Conservation (phyloP, 768 basidiomycete genomes). For the Boletus eberwhitei region DNA sequence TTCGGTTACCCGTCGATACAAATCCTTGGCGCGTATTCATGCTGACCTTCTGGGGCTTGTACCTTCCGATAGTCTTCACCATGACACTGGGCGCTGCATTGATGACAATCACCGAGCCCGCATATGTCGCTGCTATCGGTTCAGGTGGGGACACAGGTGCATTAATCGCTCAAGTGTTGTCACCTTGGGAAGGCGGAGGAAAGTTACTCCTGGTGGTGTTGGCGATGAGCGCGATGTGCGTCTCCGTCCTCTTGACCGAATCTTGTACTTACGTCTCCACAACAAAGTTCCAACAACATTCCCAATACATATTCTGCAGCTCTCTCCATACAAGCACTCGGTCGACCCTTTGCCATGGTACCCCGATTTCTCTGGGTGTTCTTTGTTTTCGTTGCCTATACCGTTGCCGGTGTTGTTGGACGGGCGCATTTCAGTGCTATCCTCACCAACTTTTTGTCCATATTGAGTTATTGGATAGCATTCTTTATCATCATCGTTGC, state of each 20-base stretch:
- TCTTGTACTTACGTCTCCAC: background rate
- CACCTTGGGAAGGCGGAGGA: slow-evolving; percentile 42
- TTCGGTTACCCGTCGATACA: slow-evolving; percentile 44
- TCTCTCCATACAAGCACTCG: slow-evolving; percentile 44
- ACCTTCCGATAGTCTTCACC: slow-evolving; percentile 44
- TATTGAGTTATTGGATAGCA: slow-evolving; percentile 46
- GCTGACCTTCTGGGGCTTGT: slow-evolving; percentile 49
- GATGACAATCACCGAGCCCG: slow-evolving; percentile 40
- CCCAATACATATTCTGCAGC: slow-evolving; percentile 46
- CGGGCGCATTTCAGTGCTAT: slow-evolving; percentile 44
- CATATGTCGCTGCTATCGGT: slow-evolving; percentile 39
- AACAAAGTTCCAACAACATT: slow-evolving; percentile 37
- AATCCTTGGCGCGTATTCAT: slow-evolving; percentile 42
- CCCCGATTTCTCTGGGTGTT: slow-evolving; percentile 47
- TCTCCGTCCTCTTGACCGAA: background rate
- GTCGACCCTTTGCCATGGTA: slow-evolving; percentile 40
- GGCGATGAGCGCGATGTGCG: slow-evolving; percentile 41
- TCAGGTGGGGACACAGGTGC: slow-evolving; percentile 40
- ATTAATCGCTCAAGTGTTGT: slow-evolving; percentile 42
- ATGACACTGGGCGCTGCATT: slow-evolving; percentile 36
- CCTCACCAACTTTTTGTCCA: slow-evolving; percentile 40
- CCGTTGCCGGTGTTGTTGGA: slow-evolving; percentile 39
- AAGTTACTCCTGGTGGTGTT: slow-evolving; percentile 41
- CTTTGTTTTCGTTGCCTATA: slow-evolving; percentile 37
- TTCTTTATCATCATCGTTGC: slow-evolving; percentile 45